Evolutionary conservation across 306 rosid genomes (phyloP).

Genomic region (Cyclanthera cordifolia): DNA sequence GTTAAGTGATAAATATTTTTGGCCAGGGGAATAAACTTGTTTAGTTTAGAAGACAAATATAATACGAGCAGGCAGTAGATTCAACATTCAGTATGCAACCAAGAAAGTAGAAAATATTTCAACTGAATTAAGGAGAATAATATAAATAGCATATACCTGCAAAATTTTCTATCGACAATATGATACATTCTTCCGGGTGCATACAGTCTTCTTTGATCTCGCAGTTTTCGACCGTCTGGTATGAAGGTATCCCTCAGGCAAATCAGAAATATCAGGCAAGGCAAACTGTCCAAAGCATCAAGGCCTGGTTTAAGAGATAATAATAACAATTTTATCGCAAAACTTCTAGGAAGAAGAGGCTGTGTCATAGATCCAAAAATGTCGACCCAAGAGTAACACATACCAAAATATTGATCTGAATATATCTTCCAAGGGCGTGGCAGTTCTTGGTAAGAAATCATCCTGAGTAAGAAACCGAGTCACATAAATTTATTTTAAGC

Average conservation of each 20-base stretch:
- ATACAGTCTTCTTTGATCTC: conserved; percentile 84
- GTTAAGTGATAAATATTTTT: background rate
- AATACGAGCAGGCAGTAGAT: background rate
- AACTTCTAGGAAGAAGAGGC: conserved; percentile 15
- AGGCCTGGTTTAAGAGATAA: conserved; percentile 53
- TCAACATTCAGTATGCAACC: background rate
- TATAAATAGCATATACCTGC: conserved; percentile 45
- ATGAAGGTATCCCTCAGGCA: conserved; percentile 93
- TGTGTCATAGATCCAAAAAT: background rate
- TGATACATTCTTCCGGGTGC: conserved; percentile 95
- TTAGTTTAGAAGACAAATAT: background rate
- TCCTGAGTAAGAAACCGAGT: conserved; percentile 35
- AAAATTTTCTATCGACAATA: conserved; percentile 76
- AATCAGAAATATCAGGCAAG: conserved; percentile 75
- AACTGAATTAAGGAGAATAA: background rate
- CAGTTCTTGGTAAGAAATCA: conserved; percentile 91
- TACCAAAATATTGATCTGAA: conserved; percentile 87
- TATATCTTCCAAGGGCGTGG: conserved; percentile 91
- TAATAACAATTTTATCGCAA: conserved; percentile 29
- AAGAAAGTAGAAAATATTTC: background rate
- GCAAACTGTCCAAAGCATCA: conserved; percentile 84
- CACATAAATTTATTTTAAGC: background rate
- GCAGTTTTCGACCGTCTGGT: conserved; percentile 72
- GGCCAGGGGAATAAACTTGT: background rate
- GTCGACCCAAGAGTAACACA: conserved; percentile 12